phyloP scores from a whole-genome alignment of 305 asterid genomes.

The Solanum hybrid region DNA sequence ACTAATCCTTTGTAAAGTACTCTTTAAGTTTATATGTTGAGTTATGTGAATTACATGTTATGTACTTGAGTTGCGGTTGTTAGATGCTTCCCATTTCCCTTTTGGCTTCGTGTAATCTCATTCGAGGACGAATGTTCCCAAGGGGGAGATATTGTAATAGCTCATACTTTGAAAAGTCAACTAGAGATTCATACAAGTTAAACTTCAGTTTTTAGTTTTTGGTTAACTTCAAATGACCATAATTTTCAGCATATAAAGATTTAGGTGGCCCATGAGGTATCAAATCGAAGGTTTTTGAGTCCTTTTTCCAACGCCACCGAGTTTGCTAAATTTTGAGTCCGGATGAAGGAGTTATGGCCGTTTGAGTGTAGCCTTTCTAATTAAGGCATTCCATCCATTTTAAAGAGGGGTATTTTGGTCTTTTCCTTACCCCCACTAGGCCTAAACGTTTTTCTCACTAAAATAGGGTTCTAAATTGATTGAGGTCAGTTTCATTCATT shows the following conservation, averaged over 20 bases:
- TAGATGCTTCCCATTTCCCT: not conserved
- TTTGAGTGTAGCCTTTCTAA: accelerated
- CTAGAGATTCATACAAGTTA: not conserved
- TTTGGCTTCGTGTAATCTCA: not conserved
- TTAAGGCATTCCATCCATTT: not conserved
- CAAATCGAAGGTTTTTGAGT: no score
- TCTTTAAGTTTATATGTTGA: not conserved
- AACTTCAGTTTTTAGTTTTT: not conserved
- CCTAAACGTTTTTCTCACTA: not conserved
- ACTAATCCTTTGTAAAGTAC: not conserved
- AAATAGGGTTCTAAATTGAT: no score
- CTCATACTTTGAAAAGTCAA: not conserved
- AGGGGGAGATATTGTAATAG: not conserved
- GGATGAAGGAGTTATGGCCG: not conserved
- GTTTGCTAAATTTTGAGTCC: not conserved
- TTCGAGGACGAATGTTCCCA: not conserved
- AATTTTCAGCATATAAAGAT: not conserved
- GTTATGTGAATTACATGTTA: not conserved
- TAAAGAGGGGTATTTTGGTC: not conserved
- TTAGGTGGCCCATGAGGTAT: not conserved
- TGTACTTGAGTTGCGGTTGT: not conserved
- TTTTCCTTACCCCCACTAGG: not conserved
- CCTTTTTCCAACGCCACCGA: not conserved
- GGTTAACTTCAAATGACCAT: not conserved
- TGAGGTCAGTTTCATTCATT: not conserved